These are phyloP conservation scores for Sphaerosporella brunnea DNA, from an alignment of 495 filamentous ascomycete species.

Conservation along the genomic window DNA sequence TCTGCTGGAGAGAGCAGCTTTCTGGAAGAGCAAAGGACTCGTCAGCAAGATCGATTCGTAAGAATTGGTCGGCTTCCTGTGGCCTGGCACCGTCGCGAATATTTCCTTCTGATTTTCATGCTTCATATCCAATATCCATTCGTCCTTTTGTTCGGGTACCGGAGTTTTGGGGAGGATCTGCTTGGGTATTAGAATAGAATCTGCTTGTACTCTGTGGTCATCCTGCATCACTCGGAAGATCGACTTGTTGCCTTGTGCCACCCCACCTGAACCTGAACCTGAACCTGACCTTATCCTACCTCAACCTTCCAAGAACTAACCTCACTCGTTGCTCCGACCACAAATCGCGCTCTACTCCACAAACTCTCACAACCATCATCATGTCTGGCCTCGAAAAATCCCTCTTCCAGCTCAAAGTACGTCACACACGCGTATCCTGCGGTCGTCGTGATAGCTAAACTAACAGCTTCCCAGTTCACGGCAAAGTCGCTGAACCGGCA, in stretches of 20 bases:
- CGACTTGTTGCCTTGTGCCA: too few relatives aligned
- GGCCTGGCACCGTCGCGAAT: background rate
- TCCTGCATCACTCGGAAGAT: too few relatives aligned
- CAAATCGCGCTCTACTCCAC: too few relatives aligned
- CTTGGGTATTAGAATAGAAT: background rate
- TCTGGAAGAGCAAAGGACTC: conserved; percentile 38
- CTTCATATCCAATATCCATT: background rate
- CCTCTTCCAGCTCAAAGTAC: conserved; percentile 46
- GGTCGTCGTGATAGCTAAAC: too few relatives aligned
- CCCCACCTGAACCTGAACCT: too few relatives aligned
- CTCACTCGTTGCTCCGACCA: too few relatives aligned
- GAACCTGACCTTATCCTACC: too few relatives aligned
- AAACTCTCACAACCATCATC: too few relatives aligned
- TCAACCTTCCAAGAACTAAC: too few relatives aligned
- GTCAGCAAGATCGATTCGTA: background rate
- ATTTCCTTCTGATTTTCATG: too few relatives aligned
- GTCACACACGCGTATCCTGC: too few relatives aligned
- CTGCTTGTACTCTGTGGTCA: background rate
- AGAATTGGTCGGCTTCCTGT: background rate
- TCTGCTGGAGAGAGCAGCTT: conserved; percentile 53
- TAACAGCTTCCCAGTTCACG: conserved; percentile 44
- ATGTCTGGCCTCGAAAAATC: conserved; percentile 50
- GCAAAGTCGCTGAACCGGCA: conserved; percentile 69
- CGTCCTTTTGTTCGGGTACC: background rate
- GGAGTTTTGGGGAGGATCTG: background rate